These are phyloP conservation scores for Trichoderma sp. DNA, from an alignment of 2,329 filamentous ascomycete genomes.

Conservation along the genomic window DNA sequence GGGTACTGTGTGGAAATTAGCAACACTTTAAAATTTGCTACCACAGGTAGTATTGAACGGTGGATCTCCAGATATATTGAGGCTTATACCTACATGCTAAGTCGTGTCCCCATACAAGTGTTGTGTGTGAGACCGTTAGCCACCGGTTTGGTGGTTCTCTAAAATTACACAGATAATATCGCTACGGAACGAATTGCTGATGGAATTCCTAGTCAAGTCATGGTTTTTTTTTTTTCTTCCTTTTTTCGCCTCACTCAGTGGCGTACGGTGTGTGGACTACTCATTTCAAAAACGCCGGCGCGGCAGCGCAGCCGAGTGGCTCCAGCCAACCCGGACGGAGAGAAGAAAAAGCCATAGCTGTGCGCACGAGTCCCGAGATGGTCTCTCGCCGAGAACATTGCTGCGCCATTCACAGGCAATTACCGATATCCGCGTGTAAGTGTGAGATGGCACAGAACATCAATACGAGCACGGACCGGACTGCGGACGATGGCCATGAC, in stretches of 20 bases:
- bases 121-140: slow-evolving; percentile 2
- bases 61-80: slow-evolving; percentile 21
- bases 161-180: slow-evolving; percentile 18
- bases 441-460: slow-evolving; percentile 1
- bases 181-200: slow-evolving; percentile 6
- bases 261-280: slow-evolving; percentile 3
- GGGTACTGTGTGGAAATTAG: slow-evolving; percentile 23
- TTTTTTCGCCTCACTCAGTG: neutral
- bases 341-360: slow-evolving; percentile 12
- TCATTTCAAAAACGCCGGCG: slow-evolving; percentile 19
- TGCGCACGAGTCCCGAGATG: slow-evolving; percentile 20
- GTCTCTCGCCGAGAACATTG: slow-evolving; percentile 8
- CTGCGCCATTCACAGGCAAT: slow-evolving; percentile 4
- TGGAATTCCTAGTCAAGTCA: neutral
- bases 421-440: slow-evolving; percentile 10
- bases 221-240: no score
- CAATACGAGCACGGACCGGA: slow-evolving; percentile 21
- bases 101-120: neutral
- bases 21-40: neutral
- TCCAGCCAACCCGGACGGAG: neutral
- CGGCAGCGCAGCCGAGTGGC: slow-evolving; percentile 28
- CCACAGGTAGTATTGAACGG: neutral
- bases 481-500: neutral
- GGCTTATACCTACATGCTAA: slow-evolving; percentile 4
- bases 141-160: slow-evolving; percentile 7